Conservation (phyloP, 2,329 filamentous ascomycete genomes). For the Neofusicoccum sp. region DNA sequence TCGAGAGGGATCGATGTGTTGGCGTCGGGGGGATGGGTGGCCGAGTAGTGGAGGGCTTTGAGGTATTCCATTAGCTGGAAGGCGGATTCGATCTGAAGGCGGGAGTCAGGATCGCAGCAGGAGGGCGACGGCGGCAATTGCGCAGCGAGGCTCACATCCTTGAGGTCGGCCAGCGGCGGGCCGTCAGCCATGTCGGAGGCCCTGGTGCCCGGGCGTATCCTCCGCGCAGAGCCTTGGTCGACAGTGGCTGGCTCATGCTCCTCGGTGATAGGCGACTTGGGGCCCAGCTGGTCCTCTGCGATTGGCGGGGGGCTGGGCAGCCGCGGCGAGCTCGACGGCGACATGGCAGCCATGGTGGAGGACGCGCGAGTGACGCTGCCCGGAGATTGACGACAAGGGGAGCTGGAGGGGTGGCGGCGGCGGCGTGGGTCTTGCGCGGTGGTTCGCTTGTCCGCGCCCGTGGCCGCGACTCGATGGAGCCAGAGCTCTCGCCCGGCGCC, state of each 20-base stretch:
- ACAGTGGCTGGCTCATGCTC: slow-evolving; percentile 49
- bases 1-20: slow-evolving; percentile 68
- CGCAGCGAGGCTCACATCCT: slow-evolving; percentile 49
- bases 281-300: slow-evolving; percentile 87
- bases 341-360: slow-evolving; percentile 43
- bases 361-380: slow-evolving; percentile 3
- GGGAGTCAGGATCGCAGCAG: slow-evolving; percentile 23
- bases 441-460: background rate
- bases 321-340: slow-evolving; percentile 75
- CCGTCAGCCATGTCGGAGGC: slow-evolving; percentile 91
- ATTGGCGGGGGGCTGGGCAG: slow-evolving; percentile 92
- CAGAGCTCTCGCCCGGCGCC: too few species aligned
- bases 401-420: background rate
- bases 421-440: background rate
- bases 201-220: slow-evolving; percentile 90
- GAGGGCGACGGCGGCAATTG: background rate
- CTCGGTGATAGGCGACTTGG: slow-evolving; percentile 69
- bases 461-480: background rate
- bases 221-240: slow-evolving; percentile 72
- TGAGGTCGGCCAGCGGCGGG: slow-evolving; percentile 80
- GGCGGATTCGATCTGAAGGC: slow-evolving; percentile 81
- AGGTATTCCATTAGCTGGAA: slow-evolving; percentile 98
- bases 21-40: slow-evolving; percentile 60
- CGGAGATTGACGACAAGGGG: slow-evolving; percentile 2
- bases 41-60: slow-evolving; percentile 82